Evolutionary conservation across 306 rosid species (phyloP).

Genomic region (Macrotyloma uniflorum): DNA sequence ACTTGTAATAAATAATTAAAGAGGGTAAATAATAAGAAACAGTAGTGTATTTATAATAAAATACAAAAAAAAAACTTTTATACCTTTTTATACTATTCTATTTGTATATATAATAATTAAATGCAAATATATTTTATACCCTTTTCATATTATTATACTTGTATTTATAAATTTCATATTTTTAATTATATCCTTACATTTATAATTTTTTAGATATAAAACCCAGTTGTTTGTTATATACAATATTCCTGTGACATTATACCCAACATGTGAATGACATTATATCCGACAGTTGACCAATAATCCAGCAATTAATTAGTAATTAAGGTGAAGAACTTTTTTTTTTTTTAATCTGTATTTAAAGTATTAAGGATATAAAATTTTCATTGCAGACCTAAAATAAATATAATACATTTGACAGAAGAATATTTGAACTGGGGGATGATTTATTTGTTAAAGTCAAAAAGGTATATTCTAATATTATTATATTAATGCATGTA

Average conservation of each 20-base stretch:
- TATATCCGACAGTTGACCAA: not conserved
- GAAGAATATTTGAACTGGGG: not conserved
- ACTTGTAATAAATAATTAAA: not conserved
- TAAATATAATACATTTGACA: not conserved
- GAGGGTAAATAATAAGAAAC: not conserved
- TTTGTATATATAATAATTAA: not conserved
- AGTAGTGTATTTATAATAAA: not conserved
- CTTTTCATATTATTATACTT: not conserved
- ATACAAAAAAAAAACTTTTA: not conserved
- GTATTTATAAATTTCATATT: not conserved
- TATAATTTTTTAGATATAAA: not conserved
- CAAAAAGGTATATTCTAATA: not conserved
- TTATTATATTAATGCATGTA: not conserved
- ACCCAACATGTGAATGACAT: slow-evolving; percentile 14
- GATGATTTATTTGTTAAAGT: not conserved
- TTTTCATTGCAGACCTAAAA: not conserved
- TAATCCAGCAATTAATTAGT: slow-evolving; percentile 1
- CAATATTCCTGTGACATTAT: not conserved
- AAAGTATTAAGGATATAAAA: not conserved
- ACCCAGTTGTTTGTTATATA: not conserved
- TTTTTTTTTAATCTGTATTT: not conserved
- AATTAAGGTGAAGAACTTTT: not conserved
- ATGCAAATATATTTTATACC: not conserved
- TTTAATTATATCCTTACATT: not conserved
- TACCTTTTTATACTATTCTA: not conserved